These are phyloP conservation scores for Kodamaea jinghongensis DNA, from an alignment of 805 yeast genomes.

Conservation along the genomic window DNA sequence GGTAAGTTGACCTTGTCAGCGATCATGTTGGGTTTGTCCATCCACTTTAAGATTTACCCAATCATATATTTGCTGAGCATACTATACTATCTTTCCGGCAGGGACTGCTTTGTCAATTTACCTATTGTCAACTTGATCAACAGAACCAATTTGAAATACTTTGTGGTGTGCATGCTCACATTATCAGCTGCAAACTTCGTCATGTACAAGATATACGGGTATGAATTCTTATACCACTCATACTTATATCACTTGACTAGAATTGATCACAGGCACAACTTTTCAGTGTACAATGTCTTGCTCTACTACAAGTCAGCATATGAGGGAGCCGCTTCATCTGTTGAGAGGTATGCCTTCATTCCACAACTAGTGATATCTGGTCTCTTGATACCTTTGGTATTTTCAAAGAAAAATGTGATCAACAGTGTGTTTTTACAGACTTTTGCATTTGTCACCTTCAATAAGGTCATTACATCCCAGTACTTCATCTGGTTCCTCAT, in stretches of 20 bases:
- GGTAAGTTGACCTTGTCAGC: slow-evolving; percentile 31
- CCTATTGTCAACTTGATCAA: slow-evolving; percentile 43
- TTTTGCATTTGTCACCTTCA: slow-evolving; percentile 43
- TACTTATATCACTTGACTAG: slow-evolving; percentile 80
- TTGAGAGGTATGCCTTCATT: slow-evolving; percentile 66
- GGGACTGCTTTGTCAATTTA: slow-evolving; percentile 17
- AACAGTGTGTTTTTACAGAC: slow-evolving; percentile 41
- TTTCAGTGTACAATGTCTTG: slow-evolving; percentile 78
- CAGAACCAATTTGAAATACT: slow-evolving; percentile 23
- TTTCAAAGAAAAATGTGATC: slow-evolving; percentile 31
- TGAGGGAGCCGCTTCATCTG: slow-evolving; percentile 14
- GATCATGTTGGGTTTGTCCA: slow-evolving; percentile 65
- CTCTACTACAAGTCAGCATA: slow-evolving; percentile 59
- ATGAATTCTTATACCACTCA: slow-evolving; percentile 71
- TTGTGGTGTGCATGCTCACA: slow-evolving; percentile 38
- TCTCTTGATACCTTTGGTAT: slow-evolving; percentile 53
- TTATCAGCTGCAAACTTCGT: slow-evolving; percentile 46
- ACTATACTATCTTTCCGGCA: slow-evolving; percentile 40
- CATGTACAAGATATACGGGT: slow-evolving; percentile 73
- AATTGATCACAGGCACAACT: slow-evolving; percentile 92
- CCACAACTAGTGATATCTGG: slow-evolving; percentile 73
- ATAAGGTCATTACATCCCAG: slow-evolving; percentile 82
- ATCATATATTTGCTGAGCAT: slow-evolving; percentile 80
- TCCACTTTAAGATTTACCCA: slow-evolving; percentile 92
- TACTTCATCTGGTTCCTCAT: slow-evolving; percentile 94